A percentile compares a stretch with the other conserved stretches of the same genome.
Evolutionary conservation across 805 yeast species (phyloP).

Genomic region (Saturnispora hagleri): DNA sequence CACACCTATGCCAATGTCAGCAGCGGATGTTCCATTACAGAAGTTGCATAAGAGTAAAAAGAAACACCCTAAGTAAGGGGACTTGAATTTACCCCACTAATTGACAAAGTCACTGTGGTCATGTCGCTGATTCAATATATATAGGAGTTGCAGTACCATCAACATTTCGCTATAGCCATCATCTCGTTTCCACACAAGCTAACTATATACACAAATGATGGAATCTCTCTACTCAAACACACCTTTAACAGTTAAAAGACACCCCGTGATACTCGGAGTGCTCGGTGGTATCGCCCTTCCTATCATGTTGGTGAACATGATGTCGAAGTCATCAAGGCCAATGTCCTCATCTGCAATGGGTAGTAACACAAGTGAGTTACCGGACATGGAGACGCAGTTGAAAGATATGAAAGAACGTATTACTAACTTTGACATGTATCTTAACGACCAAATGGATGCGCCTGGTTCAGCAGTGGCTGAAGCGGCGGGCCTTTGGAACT

Average conservation of each 20-base stretch:
- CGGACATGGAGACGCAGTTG: conserved; percentile 6
- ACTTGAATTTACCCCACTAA: neutral
- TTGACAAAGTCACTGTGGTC: neutral
- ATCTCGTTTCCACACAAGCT: neutral
- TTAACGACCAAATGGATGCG: conserved; percentile 11
- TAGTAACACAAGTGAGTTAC: conserved; percentile 10
- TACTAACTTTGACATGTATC: conserved; percentile 14
- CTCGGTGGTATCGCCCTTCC: conserved; percentile 16
- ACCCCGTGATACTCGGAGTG: conserved; percentile 13
- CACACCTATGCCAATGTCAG: neutral
- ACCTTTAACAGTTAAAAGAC: conserved; percentile 11
- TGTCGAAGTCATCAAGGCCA: conserved; percentile 5
- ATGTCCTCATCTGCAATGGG: neutral
- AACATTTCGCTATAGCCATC: neutral
- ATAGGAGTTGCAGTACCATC: neutral
- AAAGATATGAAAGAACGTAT: conserved; percentile 10
- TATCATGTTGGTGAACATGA: conserved; percentile 10
- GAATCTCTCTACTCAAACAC: conserved; percentile 5
- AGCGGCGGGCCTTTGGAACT: conserved; percentile 6
- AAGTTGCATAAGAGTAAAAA: neutral
- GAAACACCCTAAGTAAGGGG: neutral
- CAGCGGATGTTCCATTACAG: conserved; percentile 1
- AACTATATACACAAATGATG: neutral
- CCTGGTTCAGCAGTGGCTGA: conserved; percentile 8
- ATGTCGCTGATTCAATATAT: neutral